These are phyloP conservation scores for Erythrobasidium hasegawianum DNA, from an alignment of 1,284 basidiomycete genomes.

Conservation along the genomic window DNA sequence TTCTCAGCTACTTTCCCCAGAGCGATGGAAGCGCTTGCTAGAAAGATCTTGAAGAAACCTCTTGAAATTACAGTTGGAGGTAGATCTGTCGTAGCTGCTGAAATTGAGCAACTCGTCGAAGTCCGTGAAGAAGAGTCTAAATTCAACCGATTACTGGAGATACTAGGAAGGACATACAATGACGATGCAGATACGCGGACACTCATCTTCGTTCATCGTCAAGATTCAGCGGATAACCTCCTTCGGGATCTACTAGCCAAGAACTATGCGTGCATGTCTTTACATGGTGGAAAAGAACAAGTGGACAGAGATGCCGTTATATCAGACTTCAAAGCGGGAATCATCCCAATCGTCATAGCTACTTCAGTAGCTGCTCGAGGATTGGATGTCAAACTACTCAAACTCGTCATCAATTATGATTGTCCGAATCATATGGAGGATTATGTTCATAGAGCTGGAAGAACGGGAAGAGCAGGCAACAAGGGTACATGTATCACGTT, in stretches of 20 bases:
- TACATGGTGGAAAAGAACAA: slow-evolving; percentile 98
- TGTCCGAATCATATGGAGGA: slow-evolving; percentile 99
- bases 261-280: slow-evolving; percentile 87
- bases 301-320: slow-evolving; percentile 97
- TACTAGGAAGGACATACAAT: slow-evolving; percentile 94
- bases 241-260: slow-evolving; percentile 90
- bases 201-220: slow-evolving; percentile 95
- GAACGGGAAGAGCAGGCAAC: slow-evolving; percentile 95
- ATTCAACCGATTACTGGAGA: slow-evolving; percentile 92
- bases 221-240: slow-evolving; percentile 96
- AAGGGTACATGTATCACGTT: slow-evolving; percentile 98
- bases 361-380: slow-evolving; percentile 98
- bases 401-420: slow-evolving; percentile 96
- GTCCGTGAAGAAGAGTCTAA: slow-evolving; percentile 87
- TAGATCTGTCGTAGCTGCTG: slow-evolving; percentile 91
- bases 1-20: slow-evolving; percentile 99
- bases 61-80: slow-evolving; percentile 98
- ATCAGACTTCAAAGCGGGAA: slow-evolving; percentile 94
- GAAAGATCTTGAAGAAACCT: slow-evolving; percentile 87
- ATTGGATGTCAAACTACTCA: slow-evolving; percentile 95
- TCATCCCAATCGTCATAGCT: slow-evolving; percentile 94
- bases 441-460: slow-evolving; percentile 96
- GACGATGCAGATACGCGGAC: slow-evolving; percentile 77
- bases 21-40: slow-evolving; percentile 96
- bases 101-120: slow-evolving; percentile 98